Base-by-base conservation (phyloP, 169 alveolate species). In the Plasmodium gaboni region DNA sequence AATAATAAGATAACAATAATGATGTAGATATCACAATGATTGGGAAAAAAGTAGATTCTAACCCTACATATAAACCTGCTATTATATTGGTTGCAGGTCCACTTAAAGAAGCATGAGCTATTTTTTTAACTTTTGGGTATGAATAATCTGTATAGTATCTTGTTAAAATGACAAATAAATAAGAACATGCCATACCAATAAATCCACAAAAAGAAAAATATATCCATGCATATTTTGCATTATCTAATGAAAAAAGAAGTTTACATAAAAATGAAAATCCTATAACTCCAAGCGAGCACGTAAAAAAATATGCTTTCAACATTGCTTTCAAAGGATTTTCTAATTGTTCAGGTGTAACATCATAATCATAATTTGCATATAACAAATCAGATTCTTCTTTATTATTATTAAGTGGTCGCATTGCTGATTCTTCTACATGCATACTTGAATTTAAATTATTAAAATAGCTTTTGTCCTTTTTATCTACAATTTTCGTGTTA, bases 11-110 rank as follows among this genome's bases (percentile, higher is more conserved):
- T 22, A 72, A 48, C 50, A 89, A 88, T 17, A 95, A 76, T 44
- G 96, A 74, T 1, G 88, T 68, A 13, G 93, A 95, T 26, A 96
- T 73, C 17, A 92, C 74, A 24, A 96, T 28, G 46, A 94, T 90
- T 6, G 97, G 98, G 67, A 94, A 74, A 59, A 95, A 93, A 5
- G 96, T 92, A 1, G 96, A 93, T 38, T 91, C 93, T 69, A 91
- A 85, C 28, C 96, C 96, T n/a, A 93, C 95, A 57, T 94, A 94
- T 15, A 93, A 85, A 50, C 98, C 97, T 9, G 95, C 95, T 42
- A 96, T 96, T 63, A 96, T 95, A 55, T 96, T 94, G 28, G 97
- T 96, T 8, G 97, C 98, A n/a, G 96, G 96, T 46, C 97, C 97
- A 19, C 96, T 92, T 71, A 92, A 89, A 85, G 96, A 95, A 4